Evolutionary conservation across 2,329 filamentous ascomycete species (phyloP), one percentile per base, ranked within the genome.

Genomic region (Alternaria ventricosa): DNA sequence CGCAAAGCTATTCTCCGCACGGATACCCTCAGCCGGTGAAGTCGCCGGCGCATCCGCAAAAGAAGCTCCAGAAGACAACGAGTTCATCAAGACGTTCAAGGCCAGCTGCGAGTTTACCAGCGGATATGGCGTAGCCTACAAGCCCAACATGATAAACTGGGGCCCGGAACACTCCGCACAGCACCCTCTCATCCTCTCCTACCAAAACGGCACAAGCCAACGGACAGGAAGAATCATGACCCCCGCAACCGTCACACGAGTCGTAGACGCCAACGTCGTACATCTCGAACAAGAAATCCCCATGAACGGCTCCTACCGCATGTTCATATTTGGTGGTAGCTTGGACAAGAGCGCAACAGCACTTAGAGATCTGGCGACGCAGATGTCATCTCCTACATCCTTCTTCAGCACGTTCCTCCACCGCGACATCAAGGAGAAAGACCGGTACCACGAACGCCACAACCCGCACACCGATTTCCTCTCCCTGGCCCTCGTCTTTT

Each of bases 231-330:
- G 92, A 43, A 87, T 94, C 41, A 87, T 97, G 73, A 88, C 87
- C 51, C 93, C 92, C 60, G 87, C 92, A 20, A 90, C 93, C 66
- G 94, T 97, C 11, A 97, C 93, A 1, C 88, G 94, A 53, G 92
- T 97, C 22, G 89, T 91, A 1, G 94, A 97, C 76, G 92, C 94
- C 76, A 97, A 97, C 79, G 89, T 93, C 6, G 93, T 97, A 1
- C 92, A 96, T 72, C 86, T 97, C 10, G 94, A 97, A 81, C 94
- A 97, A 80, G 92, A 96, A 75, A 87, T 97, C 30, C 94, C 94
- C 0, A 84, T 94, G 63, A 97, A 97, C 79, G 94, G 94, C 46
- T 90, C 93, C 2, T 97, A 94, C 85, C 88, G 94, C 60, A 85
- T 97, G 64, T 96, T 94, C 78, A 80, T 97, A 66, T 97, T 96